A percentile compares a stretch with the other conserved stretches of the same genome.
Conservation (phyloP, 768 basidiomycete species). For the Collybia sordida region DNA sequence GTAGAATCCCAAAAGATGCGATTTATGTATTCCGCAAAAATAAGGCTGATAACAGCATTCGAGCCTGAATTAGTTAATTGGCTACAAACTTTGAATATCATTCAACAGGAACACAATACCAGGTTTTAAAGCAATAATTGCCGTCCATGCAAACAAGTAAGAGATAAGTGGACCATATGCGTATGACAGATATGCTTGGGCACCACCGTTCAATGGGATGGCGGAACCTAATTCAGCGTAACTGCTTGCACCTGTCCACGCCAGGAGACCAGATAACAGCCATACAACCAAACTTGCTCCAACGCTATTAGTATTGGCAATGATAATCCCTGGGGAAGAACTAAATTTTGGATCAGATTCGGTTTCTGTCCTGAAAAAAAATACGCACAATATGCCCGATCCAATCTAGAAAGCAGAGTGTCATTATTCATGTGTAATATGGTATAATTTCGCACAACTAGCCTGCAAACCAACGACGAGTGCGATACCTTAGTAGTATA, state of each 20-base stretch:
- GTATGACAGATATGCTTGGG: slow-evolving; percentile 84
- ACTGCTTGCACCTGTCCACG: slow-evolving; percentile 95
- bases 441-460: slow-evolving; percentile 8
- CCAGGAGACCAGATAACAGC: slow-evolving; percentile 79
- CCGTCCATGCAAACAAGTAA: slow-evolving; percentile 94
- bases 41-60: slow-evolving; percentile 85
- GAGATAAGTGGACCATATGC: slow-evolving; percentile 85
- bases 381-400: slow-evolving; percentile 85
- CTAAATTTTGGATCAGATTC: slow-evolving; percentile 34
- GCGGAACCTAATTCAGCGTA: slow-evolving; percentile 91
- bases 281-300: slow-evolving; percentile 89
- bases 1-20: slow-evolving; percentile 81
- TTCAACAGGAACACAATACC: slow-evolving; percentile 40
- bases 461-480: slow-evolving; percentile 84
- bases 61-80: slow-evolving; percentile 40
- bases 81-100: neutral
- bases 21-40: slow-evolving; percentile 91
- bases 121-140: slow-evolving; percentile 86
- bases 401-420: slow-evolving; percentile 56
- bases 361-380: neutral
- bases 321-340: slow-evolving; percentile 90
- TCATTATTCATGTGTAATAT: neutral
- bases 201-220: slow-evolving; percentile 74
- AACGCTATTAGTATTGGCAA: slow-evolving; percentile 85
- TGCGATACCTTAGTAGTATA: slow-evolving; percentile 62